Percentiles rank a stretch among this genome's conserved stretches.
Conservation (phyloP, 768 basidiomycete species). For the Phanerochaete sordida region DNA sequence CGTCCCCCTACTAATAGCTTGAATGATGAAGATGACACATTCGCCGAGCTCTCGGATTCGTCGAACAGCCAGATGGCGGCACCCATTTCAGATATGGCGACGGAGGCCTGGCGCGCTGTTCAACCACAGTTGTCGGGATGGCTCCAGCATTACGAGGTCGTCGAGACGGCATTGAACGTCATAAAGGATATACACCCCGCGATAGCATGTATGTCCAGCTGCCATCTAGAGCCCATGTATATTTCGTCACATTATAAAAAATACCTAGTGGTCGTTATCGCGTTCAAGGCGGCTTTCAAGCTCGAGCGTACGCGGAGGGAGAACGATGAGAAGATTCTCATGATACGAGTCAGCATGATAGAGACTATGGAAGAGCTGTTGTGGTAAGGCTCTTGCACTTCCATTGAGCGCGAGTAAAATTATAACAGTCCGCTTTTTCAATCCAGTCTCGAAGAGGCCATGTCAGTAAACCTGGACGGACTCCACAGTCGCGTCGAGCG, state of each 20-base stretch:
- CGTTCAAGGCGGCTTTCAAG: neutral
- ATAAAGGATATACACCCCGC: neutral
- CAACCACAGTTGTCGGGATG: neutral
- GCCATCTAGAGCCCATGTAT: no score
- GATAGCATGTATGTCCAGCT: neutral
- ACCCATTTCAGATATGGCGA: neutral
- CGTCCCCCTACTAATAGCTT: no score
- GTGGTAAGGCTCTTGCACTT: neutral
- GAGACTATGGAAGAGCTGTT: neutral
- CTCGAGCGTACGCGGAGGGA: neutral
- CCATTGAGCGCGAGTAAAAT: neutral
- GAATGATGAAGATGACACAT: no score
- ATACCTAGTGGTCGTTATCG: neutral
- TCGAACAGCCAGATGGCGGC: no score
- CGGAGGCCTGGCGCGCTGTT: neutral
- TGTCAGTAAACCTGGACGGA: neutral
- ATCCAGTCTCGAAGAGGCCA: neutral
- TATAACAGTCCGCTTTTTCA: no score
- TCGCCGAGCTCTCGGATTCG: no score
- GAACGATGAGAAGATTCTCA: neutral
- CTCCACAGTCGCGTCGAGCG: neutral
- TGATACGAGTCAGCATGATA: neutral
- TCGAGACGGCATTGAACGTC: neutral
- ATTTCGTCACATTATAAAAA: neutral
- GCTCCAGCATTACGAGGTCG: neutral